These are phyloP conservation scores for Pichia sp. DNA, from an alignment of 1,139 yeast species.

Conservation along the genomic window DNA sequence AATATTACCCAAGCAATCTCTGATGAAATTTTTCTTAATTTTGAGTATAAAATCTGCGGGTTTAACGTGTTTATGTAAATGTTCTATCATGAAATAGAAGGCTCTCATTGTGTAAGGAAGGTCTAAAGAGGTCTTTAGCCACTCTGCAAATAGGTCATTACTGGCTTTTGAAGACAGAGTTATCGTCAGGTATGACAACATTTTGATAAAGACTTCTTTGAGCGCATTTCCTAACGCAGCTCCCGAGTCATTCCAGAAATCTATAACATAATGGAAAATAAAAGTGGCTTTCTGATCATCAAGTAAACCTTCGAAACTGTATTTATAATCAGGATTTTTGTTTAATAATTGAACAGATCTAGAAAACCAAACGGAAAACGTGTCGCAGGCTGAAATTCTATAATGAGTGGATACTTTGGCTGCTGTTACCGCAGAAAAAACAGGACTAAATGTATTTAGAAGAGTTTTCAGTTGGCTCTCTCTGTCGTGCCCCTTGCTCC, in stretches of 20 bases:
- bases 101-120: slow-evolving; percentile 52
- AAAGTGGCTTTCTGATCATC: slow-evolving; percentile 33
- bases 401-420: slow-evolving; percentile 33
- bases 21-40: slow-evolving; percentile 43
- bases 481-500: slow-evolving; percentile 9
- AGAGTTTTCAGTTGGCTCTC: slow-evolving; percentile 8
- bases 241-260: slow-evolving; percentile 67
- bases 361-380: slow-evolving; percentile 60
- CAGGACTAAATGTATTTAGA: slow-evolving; percentile 14
- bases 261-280: slow-evolving; percentile 55
- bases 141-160: slow-evolving; percentile 34
- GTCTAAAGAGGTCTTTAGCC: slow-evolving; percentile 45
- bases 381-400: slow-evolving; percentile 51
- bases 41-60: slow-evolving; percentile 38
- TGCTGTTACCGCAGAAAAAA: slow-evolving; percentile 24
- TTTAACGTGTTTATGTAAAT: slow-evolving; percentile 46
- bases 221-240: slow-evolving; percentile 69
- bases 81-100: slow-evolving; percentile 56
- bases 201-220: slow-evolving; percentile 52
- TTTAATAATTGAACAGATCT: slow-evolving; percentile 35
- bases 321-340: slow-evolving; percentile 11
- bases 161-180: slow-evolving; percentile 15
- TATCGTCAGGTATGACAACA: slow-evolving; percentile 38
- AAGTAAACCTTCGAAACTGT: slow-evolving; percentile 18
- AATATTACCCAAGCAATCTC: slow-evolving; percentile 46